These are phyloP conservation scores for Wallacemonas collosoma DNA, from an alignment of 208 protist genomes.

Conservation along the genomic window DNA sequence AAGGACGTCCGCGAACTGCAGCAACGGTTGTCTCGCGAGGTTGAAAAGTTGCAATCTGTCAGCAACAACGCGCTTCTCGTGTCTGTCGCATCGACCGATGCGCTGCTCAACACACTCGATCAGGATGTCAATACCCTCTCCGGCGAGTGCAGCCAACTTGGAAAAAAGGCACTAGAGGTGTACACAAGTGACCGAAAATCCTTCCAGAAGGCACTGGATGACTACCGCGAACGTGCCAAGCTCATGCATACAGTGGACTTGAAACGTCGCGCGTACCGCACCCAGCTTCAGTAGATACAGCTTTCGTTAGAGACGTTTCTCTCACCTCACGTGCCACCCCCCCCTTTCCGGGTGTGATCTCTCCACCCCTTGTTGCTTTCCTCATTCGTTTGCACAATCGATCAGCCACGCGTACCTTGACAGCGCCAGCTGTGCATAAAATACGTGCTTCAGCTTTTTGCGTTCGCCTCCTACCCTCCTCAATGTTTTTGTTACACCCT, in stretches of 20 bases:
- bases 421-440: too few species aligned
- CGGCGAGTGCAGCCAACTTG: constrained; percentile 33
- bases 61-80: constrained; percentile 44
- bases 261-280: constrained; percentile 56
- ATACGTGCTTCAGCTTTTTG: too few species aligned
- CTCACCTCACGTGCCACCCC: too few species aligned
- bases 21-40: constrained; percentile 43
- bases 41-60: constrained; percentile 50
- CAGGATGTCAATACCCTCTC: constrained; percentile 52
- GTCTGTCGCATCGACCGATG: constrained; percentile 61
- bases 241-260: constrained; percentile 72
- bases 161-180: constrained; percentile 38
- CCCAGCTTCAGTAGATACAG: constrained; percentile 21
- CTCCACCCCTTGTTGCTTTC: neutral
- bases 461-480: too few species aligned
- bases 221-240: constrained; percentile 59
- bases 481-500: neutral
- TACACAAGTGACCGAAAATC: constrained; percentile 40
- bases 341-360: neutral
- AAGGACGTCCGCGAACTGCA: constrained; percentile 55
- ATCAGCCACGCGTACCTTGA: neutral
- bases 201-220: constrained; percentile 60
- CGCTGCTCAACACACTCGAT: constrained; percentile 69
- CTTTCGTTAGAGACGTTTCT: neutral
- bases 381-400: neutral